Evolutionary conservation across 2,329 filamentous ascomycete species (phyloP).

Genomic region (Alternaria ethzedia): DNA sequence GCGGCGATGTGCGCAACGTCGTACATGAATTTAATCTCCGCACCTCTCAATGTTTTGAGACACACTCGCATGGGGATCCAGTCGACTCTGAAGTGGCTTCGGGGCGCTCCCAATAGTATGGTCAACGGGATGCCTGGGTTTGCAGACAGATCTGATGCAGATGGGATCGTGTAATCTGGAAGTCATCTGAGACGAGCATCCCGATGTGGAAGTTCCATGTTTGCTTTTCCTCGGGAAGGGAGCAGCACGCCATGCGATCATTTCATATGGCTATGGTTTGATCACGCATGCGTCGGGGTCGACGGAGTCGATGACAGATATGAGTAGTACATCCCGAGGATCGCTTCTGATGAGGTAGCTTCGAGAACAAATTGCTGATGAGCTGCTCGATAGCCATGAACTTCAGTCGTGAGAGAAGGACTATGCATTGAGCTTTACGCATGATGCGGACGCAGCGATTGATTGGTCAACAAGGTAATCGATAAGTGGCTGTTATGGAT

Average conservation of each 20-base stretch:
- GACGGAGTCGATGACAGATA: background rate
- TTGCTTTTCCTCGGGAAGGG: background rate
- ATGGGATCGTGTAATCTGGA: slow-evolving; percentile 13
- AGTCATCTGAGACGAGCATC: slow-evolving; percentile 17
- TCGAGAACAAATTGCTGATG: background rate
- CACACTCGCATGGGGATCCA: slow-evolving; percentile 18
- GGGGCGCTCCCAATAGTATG: slow-evolving; percentile 20
- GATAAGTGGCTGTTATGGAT: slow-evolving; percentile 3
- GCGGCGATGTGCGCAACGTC: slow-evolving; percentile 25
- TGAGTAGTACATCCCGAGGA: background rate
- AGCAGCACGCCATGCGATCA: background rate
- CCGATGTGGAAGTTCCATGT: background rate
- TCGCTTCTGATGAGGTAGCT: background rate
- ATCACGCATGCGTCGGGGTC: background rate
- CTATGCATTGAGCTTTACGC: background rate
- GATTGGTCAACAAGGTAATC: background rate
- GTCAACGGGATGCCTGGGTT: slow-evolving; percentile 14
- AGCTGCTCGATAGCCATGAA: background rate
- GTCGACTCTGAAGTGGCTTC: slow-evolving; percentile 13
- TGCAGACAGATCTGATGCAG: slow-evolving; percentile 20
- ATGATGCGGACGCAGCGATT: background rate
- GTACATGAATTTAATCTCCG: slow-evolving; percentile 18
- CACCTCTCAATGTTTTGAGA: slow-evolving; percentile 23
- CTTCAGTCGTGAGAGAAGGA: background rate
- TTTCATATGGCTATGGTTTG: background rate